Percentiles rank a stretch among this genome's conserved stretches.
Conservation (phyloP, 805 yeast species). For the Wickerhamiella azyma region DNA sequence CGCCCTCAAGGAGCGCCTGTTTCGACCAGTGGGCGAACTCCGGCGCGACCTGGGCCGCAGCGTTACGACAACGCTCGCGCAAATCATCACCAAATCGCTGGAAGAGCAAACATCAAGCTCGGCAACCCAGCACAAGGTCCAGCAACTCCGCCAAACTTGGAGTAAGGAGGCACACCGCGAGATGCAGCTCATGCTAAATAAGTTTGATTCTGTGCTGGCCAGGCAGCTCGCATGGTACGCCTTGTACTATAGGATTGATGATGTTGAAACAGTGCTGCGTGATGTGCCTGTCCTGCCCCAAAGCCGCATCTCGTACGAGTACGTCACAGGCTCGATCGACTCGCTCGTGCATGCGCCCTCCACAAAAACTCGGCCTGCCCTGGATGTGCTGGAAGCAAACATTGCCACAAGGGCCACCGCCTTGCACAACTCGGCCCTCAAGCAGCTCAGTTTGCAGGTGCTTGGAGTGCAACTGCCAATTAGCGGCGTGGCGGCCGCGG, state of each 20-base stretch:
- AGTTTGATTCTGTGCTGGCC: conserved; percentile 15
- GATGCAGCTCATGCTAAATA: conserved; percentile 24
- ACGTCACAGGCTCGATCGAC: conserved; percentile 24
- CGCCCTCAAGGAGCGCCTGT: conserved; percentile 14
- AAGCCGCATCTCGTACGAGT: conserved; percentile 21
- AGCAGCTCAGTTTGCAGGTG: conserved; percentile 19
- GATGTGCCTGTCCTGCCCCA: conserved; percentile 20
- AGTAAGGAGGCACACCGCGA: conserved; percentile 27
- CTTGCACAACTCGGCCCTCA: conserved; percentile 23
- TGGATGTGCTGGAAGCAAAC: conserved; percentile 2
- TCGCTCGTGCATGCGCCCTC: conserved; percentile 4
- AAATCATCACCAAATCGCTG: conserved; percentile 16
- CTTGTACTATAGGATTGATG: conserved; percentile 27
- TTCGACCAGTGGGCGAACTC: conserved; percentile 11
- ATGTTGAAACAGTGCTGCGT: conserved; percentile 21
- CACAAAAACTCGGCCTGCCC: conserved; percentile 8
- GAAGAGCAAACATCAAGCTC: conserved; percentile 8
- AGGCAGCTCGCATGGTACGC: conserved; percentile 27
- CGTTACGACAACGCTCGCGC: conserved; percentile 21
- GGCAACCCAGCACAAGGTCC: conserved; percentile 13
- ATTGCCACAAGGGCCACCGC: conserved; percentile 9
- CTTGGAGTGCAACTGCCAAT: conserved; percentile 27
- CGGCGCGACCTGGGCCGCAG: conserved; percentile 16
- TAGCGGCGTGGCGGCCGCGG: conserved; percentile 22
- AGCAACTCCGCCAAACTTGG: conserved; percentile 23